Evolutionary conservation across 805 yeast genomes (phyloP).

Genomic region (Barnettozyma vustinii): DNA sequence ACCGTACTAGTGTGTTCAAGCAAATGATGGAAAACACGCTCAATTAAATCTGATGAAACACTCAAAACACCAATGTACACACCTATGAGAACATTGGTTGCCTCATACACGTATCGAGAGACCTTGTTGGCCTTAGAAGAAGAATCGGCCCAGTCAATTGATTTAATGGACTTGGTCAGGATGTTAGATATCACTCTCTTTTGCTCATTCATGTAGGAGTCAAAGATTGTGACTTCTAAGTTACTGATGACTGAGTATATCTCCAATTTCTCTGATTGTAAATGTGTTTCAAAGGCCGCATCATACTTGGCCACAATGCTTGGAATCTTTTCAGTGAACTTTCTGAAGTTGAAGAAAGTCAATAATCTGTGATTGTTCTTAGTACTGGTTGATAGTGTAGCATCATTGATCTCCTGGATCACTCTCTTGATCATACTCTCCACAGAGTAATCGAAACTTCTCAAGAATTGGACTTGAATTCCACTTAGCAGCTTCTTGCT

Average conservation of each 20-base stretch:
- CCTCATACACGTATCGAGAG: conserved; percentile 43
- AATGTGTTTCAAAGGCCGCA: conserved; percentile 39
- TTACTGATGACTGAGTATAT: conserved; percentile 40
- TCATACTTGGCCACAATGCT: conserved; percentile 45
- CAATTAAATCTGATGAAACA: conserved; percentile 42
- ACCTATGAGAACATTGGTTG: conserved; percentile 41
- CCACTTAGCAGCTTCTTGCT: conserved; percentile 32
- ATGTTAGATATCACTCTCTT: conserved; percentile 35
- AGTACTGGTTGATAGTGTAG: conserved; percentile 17
- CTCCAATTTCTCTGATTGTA: conserved; percentile 38
- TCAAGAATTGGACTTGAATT: conserved; percentile 35
- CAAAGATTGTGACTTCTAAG: conserved; percentile 49
- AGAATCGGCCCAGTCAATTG: conserved; percentile 37
- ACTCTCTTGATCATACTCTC: conserved; percentile 38
- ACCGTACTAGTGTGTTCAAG: conserved; percentile 34
- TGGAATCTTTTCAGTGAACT: conserved; percentile 42
- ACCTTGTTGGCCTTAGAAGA: conserved; percentile 31
- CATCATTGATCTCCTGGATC: conserved; percentile 32
- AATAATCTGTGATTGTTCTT: conserved; percentile 42
- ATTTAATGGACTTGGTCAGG: conserved; percentile 35
- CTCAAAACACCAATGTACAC: conserved; percentile 47
- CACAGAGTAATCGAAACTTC: conserved; percentile 41
- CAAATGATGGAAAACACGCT: conserved; percentile 40
- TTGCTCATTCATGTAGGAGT: conserved; percentile 45
- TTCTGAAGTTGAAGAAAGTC: conserved; percentile 50